Base-by-base conservation (phyloP, 352 stramenopile species). In the Phytophthora brassicae region DNA sequence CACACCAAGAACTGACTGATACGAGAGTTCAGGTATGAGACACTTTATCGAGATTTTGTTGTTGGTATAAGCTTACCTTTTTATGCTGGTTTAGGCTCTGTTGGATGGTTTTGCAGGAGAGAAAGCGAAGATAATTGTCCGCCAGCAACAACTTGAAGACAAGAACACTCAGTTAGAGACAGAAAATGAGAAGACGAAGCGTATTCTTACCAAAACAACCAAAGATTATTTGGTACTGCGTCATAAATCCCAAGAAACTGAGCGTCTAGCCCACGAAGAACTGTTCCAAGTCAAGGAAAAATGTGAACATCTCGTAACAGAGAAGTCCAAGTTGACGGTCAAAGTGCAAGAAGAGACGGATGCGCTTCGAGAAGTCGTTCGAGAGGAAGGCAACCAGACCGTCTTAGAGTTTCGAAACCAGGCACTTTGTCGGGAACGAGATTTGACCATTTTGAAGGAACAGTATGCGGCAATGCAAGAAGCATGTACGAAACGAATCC, bases 401-500 rank as follows among this genome's bases (percentile, higher is more conserved):
- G 77, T 78, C 0, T 53, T 88, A 42, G 70, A 89, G 43, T 77
- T 89, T 13, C 72, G 79, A 6, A 74, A 74, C 22, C 78, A 92
- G 50, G 70, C 81, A 0, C 42, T 86, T n/a, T 65, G 78, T 0
- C 50, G 74, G 6, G 85, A 94, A 35, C 77, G 84, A 3, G 85
- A 92, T 28, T 61, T 92, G 19, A 65, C 76, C 33, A 90, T 92
- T 48, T 66, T 92, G 9, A 86, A 84, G 28, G 81, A 92, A 36
- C 85, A 94, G 60, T 92, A 92, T 58, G 75, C 73, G 4, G 82
- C 78, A 0, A 73, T 94, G 31, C 83, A 94, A 55, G 78, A 88
- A 60, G 78, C 75, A 1, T 94, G 80, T 23, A 79, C 72, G 0
- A 75, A 70, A 36, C 79, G 86, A 19, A 91, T 92, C 36, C 72